Evolutionary conservation across 2,329 filamentous ascomycete species (phyloP).

Genomic region (Conoideocrella luteorostrata): DNA sequence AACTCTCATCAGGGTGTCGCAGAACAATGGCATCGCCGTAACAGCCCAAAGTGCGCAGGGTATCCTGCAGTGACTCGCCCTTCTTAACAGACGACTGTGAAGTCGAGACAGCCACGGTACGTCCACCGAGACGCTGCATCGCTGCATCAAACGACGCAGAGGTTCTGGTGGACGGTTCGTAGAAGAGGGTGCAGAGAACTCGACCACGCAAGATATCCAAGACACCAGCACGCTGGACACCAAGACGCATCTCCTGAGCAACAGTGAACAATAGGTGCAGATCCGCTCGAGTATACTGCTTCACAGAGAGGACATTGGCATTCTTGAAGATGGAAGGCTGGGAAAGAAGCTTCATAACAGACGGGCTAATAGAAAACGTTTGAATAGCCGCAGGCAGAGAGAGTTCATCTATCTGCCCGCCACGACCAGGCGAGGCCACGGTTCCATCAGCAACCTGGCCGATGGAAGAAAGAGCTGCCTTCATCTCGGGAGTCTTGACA

Average conservation of each 20-base stretch:
- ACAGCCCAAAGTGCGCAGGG: conserved; percentile 85
- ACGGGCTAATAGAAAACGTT: conserved; percentile 48
- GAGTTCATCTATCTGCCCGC: conserved; percentile 36
- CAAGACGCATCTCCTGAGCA: conserved; percentile 94
- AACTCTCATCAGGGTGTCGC: conserved; percentile 78
- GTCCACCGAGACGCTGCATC: conserved; percentile 94
- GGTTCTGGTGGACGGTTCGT: conserved; percentile 92
- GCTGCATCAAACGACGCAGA: conserved; percentile 95
- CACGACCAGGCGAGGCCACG: conserved; percentile 17
- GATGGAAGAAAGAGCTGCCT: conserved; percentile 38
- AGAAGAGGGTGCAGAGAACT: conserved; percentile 90
- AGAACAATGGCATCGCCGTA: conserved; percentile 96
- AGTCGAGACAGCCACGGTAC: conserved; percentile 75
- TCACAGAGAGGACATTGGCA: conserved; percentile 84
- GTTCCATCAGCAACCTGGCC: conserved; percentile 19
- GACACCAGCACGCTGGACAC: conserved; percentile 86
- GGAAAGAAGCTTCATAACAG: conserved; percentile 66
- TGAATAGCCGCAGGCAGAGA: conserved; percentile 40
- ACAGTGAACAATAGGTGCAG: conserved; percentile 93
- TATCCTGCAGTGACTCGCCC: conserved; percentile 90
- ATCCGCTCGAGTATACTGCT: conserved; percentile 80
- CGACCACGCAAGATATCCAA: conserved; percentile 80
- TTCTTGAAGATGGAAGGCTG: conserved; percentile 78
- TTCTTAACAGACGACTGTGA: conserved; percentile 85
- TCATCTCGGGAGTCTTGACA: conserved; percentile 52